A percentile compares a stretch with the other conserved stretches of the same genome.
Conservation (phyloP, 2,329 filamentous ascomycete genomes). For the Aureobasidium leucospermi region DNA sequence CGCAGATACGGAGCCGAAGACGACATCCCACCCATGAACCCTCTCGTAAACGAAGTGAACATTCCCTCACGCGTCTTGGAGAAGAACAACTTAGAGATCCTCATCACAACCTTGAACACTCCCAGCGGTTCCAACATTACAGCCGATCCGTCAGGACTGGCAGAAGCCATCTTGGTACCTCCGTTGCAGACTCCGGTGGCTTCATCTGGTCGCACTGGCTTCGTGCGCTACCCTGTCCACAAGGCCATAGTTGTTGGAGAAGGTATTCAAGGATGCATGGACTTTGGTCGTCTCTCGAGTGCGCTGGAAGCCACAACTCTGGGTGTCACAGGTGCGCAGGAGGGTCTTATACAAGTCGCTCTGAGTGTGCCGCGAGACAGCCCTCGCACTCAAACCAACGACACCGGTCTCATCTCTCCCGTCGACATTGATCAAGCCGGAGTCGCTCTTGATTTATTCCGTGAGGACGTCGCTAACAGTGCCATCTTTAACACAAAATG, state of each 20-base stretch:
- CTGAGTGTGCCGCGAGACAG: constrained; percentile 45
- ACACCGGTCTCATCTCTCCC: constrained; percentile 30
- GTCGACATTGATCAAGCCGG: constrained; percentile 59
- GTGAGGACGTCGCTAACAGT: constrained; percentile 27
- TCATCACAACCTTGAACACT: constrained; percentile 45
- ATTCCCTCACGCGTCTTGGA: constrained; percentile 58
- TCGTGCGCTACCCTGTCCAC: constrained; percentile 76
- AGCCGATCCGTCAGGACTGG: constrained; percentile 32
- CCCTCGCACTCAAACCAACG: constrained; percentile 8
- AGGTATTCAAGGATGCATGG: constrained; percentile 61
- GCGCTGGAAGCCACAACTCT: constrained; percentile 17
- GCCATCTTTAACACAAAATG: constrained; percentile 28
- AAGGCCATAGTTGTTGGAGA: constrained; percentile 67
- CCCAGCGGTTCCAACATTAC: constrained; percentile 29
- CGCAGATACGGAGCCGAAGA: constrained; percentile 49
- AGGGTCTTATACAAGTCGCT: constrained; percentile 46
- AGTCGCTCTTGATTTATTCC: constrained; percentile 48
- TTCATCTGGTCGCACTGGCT: constrained; percentile 55
- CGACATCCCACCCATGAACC: constrained; percentile 36
- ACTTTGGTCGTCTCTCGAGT: constrained; percentile 36
- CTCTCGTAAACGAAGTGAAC: constrained; percentile 53
- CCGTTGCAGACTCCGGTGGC: constrained; percentile 61
- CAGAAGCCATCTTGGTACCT: constrained; percentile 68
- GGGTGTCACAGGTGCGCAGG: constrained; percentile 25
- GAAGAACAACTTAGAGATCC: constrained; percentile 57